phyloP scores from a whole-genome alignment of 345 rosid species.

The Camelina neglecta region DNA sequence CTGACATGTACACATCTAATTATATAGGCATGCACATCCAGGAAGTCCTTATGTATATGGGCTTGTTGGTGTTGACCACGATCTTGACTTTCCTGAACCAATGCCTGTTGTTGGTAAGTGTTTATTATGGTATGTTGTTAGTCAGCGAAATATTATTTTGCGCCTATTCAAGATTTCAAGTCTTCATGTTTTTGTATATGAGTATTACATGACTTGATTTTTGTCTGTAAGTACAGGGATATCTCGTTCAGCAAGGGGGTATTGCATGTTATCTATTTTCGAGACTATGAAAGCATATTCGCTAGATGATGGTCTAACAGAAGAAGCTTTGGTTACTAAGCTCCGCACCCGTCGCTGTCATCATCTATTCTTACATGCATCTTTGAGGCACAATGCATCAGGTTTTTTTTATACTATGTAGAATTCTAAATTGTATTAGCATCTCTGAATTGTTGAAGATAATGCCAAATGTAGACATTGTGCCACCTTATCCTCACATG shows the following conservation, averaged over 20 bases:
- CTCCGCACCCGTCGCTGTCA: slow-evolving; percentile 87
- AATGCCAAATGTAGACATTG: too few species aligned
- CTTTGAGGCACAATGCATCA: slow-evolving; percentile 76
- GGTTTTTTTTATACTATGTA: slow-evolving; percentile 54
- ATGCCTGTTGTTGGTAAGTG: slow-evolving; percentile 92
- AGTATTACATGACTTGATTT: slow-evolving; percentile 15
- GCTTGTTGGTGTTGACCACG: slow-evolving; percentile 93
- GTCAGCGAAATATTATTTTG: slow-evolving; percentile 1
- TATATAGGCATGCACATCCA: slow-evolving; percentile 96
- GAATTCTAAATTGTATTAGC: not conserved
- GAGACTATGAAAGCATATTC: slow-evolving; percentile 98
- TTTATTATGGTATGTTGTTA: slow-evolving; percentile 4
- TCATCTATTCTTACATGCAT: slow-evolving; percentile 83
- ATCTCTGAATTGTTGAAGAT: not conserved
- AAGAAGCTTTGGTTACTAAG: slow-evolving; percentile 92
- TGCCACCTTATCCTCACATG: too few species aligned
- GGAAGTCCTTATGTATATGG: slow-evolving; percentile 99
- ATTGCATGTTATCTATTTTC: slow-evolving; percentile 69
- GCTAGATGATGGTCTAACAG: slow-evolving; percentile 87
- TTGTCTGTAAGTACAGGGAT: slow-evolving; percentile 57
- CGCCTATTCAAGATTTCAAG: not conserved
- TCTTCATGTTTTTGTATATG: not conserved
- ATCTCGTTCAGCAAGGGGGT: slow-evolving; percentile 92
- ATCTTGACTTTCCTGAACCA: slow-evolving; percentile 98
- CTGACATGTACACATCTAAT: slow-evolving; percentile 57